A percentile compares a stretch with the other conserved stretches of the same genome.
Evolutionary conservation across 2,329 filamentous ascomycete genomes (phyloP).

Genomic region (Xylaria sp.): DNA sequence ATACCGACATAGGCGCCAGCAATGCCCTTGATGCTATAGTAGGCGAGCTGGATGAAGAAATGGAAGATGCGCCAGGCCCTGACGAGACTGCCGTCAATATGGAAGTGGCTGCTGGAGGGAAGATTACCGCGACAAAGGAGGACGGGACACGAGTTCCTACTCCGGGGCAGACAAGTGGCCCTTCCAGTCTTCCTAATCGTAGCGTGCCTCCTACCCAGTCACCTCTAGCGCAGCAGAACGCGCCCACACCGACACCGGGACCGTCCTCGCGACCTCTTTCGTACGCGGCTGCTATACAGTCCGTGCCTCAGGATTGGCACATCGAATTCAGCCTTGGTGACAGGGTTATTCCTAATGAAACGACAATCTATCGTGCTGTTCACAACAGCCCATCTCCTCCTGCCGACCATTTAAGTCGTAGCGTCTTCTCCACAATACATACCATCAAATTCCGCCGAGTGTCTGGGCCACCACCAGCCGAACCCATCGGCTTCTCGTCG

Average conservation of each 20-base stretch:
- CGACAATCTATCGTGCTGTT: constrained; percentile 94
- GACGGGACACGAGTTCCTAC: constrained; percentile 89
- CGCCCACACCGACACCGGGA: constrained; percentile 55
- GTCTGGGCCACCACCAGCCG: constrained; percentile 80
- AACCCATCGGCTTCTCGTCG: constrained; percentile 69
- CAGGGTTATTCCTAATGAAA: constrained; percentile 87
- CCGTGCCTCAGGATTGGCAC: constrained; percentile 92
- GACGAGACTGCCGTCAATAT: constrained; percentile 91
- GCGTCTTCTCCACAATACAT: constrained; percentile 90
- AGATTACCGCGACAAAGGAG: constrained; percentile 89
- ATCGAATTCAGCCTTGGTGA: constrained; percentile 92
- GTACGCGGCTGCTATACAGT: constrained; percentile 84
- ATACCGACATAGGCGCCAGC: constrained; percentile 66
- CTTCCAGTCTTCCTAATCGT: constrained; percentile 53
- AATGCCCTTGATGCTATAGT: constrained; percentile 84
- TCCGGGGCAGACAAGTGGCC: constrained; percentile 68
- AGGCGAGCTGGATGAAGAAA: constrained; percentile 88
- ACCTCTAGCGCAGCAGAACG: constrained; percentile 54
- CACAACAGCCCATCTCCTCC: constrained; percentile 66
- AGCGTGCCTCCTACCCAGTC: constrained; percentile 51
- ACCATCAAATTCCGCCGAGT: constrained; percentile 92
- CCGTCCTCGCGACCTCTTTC: constrained; percentile 75
- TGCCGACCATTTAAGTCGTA: constrained; percentile 76
- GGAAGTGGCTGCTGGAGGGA: constrained; percentile 86
- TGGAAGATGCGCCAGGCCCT: constrained; percentile 75